Conservation (phyloP, 345 rosid species). For the Brassica nigra region DNA sequence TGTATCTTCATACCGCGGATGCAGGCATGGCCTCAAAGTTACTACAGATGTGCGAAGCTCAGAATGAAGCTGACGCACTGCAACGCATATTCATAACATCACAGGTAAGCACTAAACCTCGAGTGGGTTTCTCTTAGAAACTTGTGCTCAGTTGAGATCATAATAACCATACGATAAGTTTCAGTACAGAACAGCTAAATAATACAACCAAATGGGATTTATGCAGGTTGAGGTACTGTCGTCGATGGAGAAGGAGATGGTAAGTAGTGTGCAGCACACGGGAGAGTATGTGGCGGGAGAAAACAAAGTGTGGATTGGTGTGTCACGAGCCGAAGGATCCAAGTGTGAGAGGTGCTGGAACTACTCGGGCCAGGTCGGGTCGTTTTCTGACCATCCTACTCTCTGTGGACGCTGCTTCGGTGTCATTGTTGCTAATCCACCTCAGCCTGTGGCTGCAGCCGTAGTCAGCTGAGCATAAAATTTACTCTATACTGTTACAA, state of each 20-base stretch:
- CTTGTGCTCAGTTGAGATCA: neutral
- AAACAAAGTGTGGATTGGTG: slow-evolving; percentile 79
- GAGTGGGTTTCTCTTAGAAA: neutral
- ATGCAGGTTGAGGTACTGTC: slow-evolving; percentile 67
- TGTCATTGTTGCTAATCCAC: slow-evolving; percentile 58
- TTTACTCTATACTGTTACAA: neutral
- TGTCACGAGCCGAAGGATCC: slow-evolving; percentile 69
- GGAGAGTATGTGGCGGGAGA: slow-evolving; percentile 65
- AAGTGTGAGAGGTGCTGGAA: slow-evolving; percentile 99
- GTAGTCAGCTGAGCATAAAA: slow-evolving; percentile 42
- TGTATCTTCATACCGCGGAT: slow-evolving; percentile 61
- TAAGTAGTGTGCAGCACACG: slow-evolving; percentile 44
- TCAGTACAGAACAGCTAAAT: neutral
- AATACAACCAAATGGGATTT: neutral
- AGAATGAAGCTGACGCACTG: slow-evolving; percentile 69
- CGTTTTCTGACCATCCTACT: slow-evolving; percentile 67
- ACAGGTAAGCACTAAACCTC: slow-evolving; percentile 48
- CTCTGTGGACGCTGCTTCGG: slow-evolving; percentile 76
- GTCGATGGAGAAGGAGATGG: slow-evolving; percentile 44
- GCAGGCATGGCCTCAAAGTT: slow-evolving; percentile 58
- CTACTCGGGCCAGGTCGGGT: slow-evolving; percentile 68
- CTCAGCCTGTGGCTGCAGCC: slow-evolving; percentile 55
- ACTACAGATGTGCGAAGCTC: slow-evolving; percentile 53
- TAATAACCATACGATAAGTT: slow-evolving; percentile 3
- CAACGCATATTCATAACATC: slow-evolving; percentile 85